A percentile compares a stretch with the other conserved stretches of the same genome.
phyloP scores from a whole-genome alignment of 768 basidiomycete species.

The Panellus pusillus region DNA sequence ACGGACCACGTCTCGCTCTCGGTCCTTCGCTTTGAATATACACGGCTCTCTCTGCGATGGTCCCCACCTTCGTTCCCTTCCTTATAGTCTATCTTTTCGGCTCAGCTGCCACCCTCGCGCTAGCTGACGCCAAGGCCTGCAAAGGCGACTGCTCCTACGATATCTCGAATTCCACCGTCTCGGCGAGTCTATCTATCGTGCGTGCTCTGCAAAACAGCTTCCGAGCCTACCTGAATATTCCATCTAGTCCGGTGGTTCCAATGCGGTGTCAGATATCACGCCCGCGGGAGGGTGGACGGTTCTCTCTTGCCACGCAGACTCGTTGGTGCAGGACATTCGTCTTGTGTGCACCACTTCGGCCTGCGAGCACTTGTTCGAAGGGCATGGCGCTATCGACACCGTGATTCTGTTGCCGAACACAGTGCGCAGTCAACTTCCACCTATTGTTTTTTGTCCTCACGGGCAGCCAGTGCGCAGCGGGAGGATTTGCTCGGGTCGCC shows the following conservation, averaged over 20 bases:
- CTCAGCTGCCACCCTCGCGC: not conserved
- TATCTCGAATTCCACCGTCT: not conserved
- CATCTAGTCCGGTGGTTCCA: conserved; percentile 4
- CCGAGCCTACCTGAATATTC: too few species aligned
- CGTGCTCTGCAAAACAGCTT: not conserved
- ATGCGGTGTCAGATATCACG: conserved; percentile 20
- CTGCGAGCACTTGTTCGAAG: conserved; percentile 17
- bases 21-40: too few species aligned
- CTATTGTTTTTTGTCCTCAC: not conserved
- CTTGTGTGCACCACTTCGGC: conserved; percentile 14
- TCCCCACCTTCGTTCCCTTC: not conserved
- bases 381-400: conserved; percentile 16
- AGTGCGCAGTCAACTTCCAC: not conserved
- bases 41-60: conserved; percentile 1
- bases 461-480: conserved; percentile 7
- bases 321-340: conserved; percentile 16
- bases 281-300: conserved; percentile 20
- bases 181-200: conserved; percentile 13
- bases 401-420: conserved; percentile 12
- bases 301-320: conserved; percentile 11
- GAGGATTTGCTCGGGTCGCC: conserved; percentile 13
- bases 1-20: too few species aligned
- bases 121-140: conserved; percentile 6
- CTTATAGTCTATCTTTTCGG: not conserved
- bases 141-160: conserved; percentile 20